Evolutionary conservation across 331 rosid genomes (phyloP).

Genomic region (Phaseolus coccineus): DNA sequence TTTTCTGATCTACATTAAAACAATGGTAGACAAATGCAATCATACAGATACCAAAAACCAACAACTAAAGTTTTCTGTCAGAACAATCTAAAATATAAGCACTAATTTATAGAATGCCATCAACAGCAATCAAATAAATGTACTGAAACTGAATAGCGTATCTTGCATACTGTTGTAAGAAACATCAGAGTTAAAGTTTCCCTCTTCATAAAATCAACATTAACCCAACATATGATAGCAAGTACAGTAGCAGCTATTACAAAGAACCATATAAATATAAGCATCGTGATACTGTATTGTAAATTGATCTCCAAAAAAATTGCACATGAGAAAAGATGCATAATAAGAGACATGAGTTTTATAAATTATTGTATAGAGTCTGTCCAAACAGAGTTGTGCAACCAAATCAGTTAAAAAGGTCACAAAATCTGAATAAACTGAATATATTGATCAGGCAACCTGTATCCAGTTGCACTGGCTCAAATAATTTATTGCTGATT

Average conservation of each 20-base stretch:
- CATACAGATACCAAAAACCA: background rate
- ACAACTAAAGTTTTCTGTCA: background rate
- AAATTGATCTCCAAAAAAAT: background rate
- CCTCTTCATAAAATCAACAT: conserved; percentile 31
- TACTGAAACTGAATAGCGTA: conserved; percentile 18
- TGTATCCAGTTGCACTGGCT: background rate
- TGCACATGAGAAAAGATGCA: conserved; percentile 21
- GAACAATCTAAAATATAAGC: conserved; percentile 11
- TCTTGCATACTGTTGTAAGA: conserved; percentile 33
- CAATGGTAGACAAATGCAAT: conserved; percentile 20
- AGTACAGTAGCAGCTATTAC: conserved; percentile 5
- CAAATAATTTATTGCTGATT: conserved; percentile 24
- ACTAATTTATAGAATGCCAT: conserved; percentile 16
- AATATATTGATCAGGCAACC: conserved; percentile 28
- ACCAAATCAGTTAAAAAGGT: conserved; percentile 31
- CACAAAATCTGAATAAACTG: conserved; percentile 27
- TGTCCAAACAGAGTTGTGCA: conserved; percentile 10
- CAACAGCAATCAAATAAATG: background rate
- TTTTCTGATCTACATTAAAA: conserved; percentile 32
- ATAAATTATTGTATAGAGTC: conserved; percentile 12
- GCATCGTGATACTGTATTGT: too few relatives aligned
- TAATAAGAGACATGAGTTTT: background rate
- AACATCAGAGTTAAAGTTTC: conserved; percentile 22
- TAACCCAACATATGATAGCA: conserved; percentile 28
- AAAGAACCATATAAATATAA: conserved; percentile 9